phyloP scores from a whole-genome alignment of 331 rosid species.

The Quercus lobata region DNA sequence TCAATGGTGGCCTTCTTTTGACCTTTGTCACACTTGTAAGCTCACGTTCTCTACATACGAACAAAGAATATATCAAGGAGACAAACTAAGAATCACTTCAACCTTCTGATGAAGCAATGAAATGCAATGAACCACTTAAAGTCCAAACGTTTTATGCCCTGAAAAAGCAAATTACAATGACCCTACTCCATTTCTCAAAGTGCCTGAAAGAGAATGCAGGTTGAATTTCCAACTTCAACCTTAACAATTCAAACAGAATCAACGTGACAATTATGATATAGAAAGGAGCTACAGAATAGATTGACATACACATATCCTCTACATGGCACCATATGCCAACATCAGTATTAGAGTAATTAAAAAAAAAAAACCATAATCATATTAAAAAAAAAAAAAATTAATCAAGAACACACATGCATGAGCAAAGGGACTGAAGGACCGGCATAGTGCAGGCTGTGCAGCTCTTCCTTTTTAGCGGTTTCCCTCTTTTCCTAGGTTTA shows the following conservation, averaged over 20 bases:
- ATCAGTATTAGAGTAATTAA: too few species aligned
- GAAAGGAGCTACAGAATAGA: background rate
- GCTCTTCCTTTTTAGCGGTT: background rate
- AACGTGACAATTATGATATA: background rate
- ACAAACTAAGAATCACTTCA: background rate
- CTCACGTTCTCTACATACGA: conserved; percentile 62
- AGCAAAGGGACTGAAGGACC: background rate
- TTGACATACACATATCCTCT: background rate
- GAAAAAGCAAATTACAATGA: conserved; percentile 11
- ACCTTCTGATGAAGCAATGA: background rate
- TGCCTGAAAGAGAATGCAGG: background rate
- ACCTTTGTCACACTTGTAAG: conserved; percentile 36
- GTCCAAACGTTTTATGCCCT: conserved; percentile 5
- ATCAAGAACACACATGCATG: background rate
- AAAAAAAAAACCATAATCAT: too few species aligned
- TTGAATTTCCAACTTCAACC: background rate
- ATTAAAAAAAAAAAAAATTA: too few species aligned
- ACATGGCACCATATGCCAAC: background rate
- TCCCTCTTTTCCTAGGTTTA: background rate
- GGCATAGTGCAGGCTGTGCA: background rate
- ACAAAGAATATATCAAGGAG: conserved; percentile 5
- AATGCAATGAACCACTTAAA: background rate
- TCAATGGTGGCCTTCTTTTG: conserved; percentile 55
- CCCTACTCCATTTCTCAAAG: background rate
- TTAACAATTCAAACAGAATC: background rate